Conservation (phyloP, 1,284 basidiomycete species). For the Malassezia nana region DNA sequence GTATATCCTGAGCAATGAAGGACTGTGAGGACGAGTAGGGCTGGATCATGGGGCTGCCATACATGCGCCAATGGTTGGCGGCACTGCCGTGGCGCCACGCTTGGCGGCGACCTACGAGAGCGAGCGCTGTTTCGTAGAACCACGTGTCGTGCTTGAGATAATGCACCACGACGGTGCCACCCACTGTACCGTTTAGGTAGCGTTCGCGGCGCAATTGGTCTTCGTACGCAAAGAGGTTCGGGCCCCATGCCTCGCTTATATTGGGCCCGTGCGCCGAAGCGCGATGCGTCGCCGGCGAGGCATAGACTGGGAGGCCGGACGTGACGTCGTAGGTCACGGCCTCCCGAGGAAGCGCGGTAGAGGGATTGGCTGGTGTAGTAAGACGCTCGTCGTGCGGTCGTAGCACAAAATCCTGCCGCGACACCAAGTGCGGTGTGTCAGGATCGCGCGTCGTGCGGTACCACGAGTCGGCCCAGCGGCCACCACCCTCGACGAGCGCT, state of each 20-base stretch:
- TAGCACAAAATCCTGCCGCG: conserved; percentile 45
- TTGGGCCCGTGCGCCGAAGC: neutral
- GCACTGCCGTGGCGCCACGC: conserved; percentile 45
- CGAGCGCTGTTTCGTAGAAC: conserved; percentile 85
- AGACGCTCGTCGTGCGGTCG: conserved; percentile 41
- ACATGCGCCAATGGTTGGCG: conserved; percentile 36
- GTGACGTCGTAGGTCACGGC: neutral
- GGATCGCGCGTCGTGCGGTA: conserved; percentile 28
- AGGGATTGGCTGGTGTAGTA: neutral
- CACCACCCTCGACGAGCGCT: conserved; percentile 75
- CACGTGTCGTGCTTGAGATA: conserved; percentile 93
- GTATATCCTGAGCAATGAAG: neutral
- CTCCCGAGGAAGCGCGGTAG: neutral
- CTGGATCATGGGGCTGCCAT: conserved; percentile 32
- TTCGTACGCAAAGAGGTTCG: conserved; percentile 23
- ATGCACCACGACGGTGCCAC: conserved; percentile 89
- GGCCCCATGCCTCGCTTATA: conserved; percentile 2
- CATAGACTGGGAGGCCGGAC: conserved; percentile 2
- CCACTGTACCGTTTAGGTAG: conserved; percentile 50
- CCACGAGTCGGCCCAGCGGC: conserved; percentile 54
- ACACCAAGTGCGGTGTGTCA: conserved; percentile 27
- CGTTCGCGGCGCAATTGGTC: conserved; percentile 55
- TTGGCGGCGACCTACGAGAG: conserved; percentile 68
- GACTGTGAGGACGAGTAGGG: neutral
- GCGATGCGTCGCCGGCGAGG: neutral